Percentiles rank a stretch among this genome's conserved stretches.
These are phyloP conservation scores for Yamadazyma laniorum DNA, from an alignment of 805 yeast genomes.

Conservation along the genomic window DNA sequence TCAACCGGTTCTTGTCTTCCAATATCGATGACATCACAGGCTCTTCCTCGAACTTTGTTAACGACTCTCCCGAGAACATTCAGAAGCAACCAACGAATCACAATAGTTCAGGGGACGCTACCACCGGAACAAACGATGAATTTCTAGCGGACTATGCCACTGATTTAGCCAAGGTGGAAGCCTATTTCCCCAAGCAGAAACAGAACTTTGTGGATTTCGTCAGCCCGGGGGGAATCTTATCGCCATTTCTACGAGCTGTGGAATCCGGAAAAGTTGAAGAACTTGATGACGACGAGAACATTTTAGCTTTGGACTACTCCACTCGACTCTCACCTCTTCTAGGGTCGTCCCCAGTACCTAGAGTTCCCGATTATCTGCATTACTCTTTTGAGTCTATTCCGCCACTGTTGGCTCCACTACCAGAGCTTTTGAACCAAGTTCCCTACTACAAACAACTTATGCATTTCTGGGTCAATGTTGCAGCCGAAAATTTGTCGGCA, in stretches of 20 bases:
- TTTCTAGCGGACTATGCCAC: conserved; percentile 28
- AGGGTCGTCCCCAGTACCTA: neutral
- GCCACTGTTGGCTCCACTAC: conserved; percentile 46
- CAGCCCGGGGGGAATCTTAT: neutral
- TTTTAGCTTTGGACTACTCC: conserved; percentile 2
- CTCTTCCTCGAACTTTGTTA: neutral
- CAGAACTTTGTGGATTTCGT: neutral
- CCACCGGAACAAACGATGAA: conserved; percentile 15
- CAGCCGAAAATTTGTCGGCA: conserved; percentile 63
- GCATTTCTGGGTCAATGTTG: conserved; percentile 60
- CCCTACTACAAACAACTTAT: conserved; percentile 61
- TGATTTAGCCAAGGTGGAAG: conserved; percentile 35
- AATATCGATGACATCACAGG: conserved; percentile 4
- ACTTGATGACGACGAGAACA: conserved; percentile 6
- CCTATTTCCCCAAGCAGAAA: conserved; percentile 11
- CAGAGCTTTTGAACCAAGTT: conserved; percentile 57
- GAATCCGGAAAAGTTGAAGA: neutral
- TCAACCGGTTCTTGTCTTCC: conserved; percentile 21
- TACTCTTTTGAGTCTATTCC: conserved; percentile 24
- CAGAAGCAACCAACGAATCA: neutral
- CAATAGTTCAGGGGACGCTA: neutral
- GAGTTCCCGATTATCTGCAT: neutral
- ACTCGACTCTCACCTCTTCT: conserved; percentile 1
- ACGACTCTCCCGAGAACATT: neutral
- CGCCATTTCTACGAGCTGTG: neutral